Evolutionary conservation across 1,284 basidiomycete species (phyloP), one percentile per base, ranked within the genome.

Genomic region (Irpex lacteus): DNA sequence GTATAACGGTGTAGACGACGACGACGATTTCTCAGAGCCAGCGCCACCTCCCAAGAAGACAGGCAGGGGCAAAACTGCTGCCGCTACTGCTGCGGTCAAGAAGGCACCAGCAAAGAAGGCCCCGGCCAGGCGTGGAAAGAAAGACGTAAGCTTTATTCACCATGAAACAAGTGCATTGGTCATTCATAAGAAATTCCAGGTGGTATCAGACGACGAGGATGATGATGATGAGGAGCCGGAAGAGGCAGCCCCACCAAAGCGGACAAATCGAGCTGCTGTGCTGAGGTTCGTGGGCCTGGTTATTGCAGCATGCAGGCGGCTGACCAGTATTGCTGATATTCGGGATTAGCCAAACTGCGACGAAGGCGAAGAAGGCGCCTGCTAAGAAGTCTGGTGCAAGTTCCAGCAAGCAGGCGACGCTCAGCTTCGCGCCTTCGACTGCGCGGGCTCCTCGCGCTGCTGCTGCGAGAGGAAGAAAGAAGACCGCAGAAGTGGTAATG

Each of bases 221-320:
- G 81, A 82, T 13, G 84, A 86, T 11, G 84, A 86, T 1, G 85
- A 87, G n/a, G 75, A 80, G 3, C 85, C 87, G 6, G 85, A 86
- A 59, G 85, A 85, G 49, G 21, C n/a, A 36, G 81, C 77, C 0
- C 74, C 75, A 3, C 81, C 81, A 32, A 89, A 89, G 70, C 81
- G 81, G 66, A 87, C 86, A n/a, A 89, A 84, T 70, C 81, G 90
- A 62, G 85, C 87, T 19, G 84, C 88, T 9, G 82, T 89, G 8
- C 72, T 88, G 47, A 89, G 84, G 87, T 89, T 71, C 64, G 76
- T 72, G 40, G 15, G 15, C 64, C 26, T 9, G 54, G 11, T 59
- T 50, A 37, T 21, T 9, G 5, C 40, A 47, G 60, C n/a, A 49
- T 53, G 26, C 66, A 65, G 59, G 19, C 59, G 34, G 58, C 53